phyloP scores from a whole-genome alignment of 257 asterid species.

The Capsicum rhomboideum region DNA sequence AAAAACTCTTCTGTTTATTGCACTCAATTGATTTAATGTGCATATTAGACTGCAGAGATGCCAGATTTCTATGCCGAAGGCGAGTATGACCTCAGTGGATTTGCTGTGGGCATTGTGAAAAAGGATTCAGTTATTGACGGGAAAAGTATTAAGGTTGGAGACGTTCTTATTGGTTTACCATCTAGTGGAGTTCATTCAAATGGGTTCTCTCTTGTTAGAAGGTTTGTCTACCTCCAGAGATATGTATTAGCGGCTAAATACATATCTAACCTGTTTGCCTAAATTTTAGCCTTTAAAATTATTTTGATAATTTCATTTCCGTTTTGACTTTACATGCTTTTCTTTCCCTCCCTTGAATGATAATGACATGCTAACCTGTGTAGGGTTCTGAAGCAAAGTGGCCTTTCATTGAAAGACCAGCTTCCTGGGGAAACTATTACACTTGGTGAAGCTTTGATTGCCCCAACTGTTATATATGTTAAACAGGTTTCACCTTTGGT shows the following conservation, averaged over 20 bases:
- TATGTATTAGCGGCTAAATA: too few species aligned
- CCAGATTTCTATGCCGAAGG: constrained; percentile 90
- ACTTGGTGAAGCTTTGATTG: constrained; percentile 84
- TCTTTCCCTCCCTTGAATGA: background rate
- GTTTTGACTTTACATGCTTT: background rate
- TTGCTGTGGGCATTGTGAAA: constrained; percentile 79
- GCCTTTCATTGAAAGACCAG: constrained; percentile 52
- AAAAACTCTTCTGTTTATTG: background rate
- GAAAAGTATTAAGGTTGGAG: constrained; percentile 62
- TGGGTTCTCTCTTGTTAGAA: constrained; percentile 88
- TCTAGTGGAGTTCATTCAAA: constrained; percentile 97
- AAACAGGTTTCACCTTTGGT: constrained; percentile 53
- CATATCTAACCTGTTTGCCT: too few species aligned
- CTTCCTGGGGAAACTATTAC: constrained; percentile 63
- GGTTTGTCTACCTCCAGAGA: constrained; percentile 26
- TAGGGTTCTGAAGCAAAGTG: constrained; percentile 77
- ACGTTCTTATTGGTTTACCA: constrained; percentile 79
- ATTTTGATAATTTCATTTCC: background rate
- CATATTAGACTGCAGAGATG: constrained; percentile 95
- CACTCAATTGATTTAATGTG: constrained; percentile 4
- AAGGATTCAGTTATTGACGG: constrained; percentile 81
- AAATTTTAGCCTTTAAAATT: background rate
- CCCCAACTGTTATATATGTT: constrained; percentile 83
- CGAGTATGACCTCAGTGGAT: constrained; percentile 93
- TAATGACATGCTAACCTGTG: background rate